Conservation (phyloP, 305 asterid genomes). For the Fraxinus angustifolia region DNA sequence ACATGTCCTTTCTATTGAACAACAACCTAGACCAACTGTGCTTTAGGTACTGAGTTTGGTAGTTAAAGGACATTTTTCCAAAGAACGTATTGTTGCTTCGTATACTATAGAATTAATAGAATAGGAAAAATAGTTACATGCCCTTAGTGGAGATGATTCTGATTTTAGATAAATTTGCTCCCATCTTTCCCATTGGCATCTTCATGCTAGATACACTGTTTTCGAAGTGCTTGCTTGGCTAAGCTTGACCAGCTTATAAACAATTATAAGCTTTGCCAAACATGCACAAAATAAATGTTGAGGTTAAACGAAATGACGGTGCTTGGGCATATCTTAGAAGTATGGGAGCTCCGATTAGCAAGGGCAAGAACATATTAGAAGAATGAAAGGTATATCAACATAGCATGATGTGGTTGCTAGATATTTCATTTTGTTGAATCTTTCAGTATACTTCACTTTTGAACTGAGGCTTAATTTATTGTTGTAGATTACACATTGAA, state of each 20-base stretch:
- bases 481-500: background rate
- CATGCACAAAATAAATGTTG: background rate
- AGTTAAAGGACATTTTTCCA: background rate
- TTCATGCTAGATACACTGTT: background rate
- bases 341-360: background rate
- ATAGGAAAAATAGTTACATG: background rate
- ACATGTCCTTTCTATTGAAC: background rate
- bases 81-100: background rate
- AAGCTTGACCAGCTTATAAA: background rate
- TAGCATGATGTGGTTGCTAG: background rate
- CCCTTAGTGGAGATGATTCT: background rate
- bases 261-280: background rate
- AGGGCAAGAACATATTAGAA: background rate
- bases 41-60: background rate
- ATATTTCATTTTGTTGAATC: background rate
- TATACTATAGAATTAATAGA: background rate
- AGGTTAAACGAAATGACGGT: background rate
- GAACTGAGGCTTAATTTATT: background rate
- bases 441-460: background rate
- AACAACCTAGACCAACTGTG: background rate
- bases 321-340: background rate
- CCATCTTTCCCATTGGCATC: background rate
- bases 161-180: background rate
- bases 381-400: background rate
- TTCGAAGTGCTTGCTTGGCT: background rate